phyloP scores from a whole-genome alignment of 495 filamentous ascomycete species.

The Penicillium lividum region DNA sequence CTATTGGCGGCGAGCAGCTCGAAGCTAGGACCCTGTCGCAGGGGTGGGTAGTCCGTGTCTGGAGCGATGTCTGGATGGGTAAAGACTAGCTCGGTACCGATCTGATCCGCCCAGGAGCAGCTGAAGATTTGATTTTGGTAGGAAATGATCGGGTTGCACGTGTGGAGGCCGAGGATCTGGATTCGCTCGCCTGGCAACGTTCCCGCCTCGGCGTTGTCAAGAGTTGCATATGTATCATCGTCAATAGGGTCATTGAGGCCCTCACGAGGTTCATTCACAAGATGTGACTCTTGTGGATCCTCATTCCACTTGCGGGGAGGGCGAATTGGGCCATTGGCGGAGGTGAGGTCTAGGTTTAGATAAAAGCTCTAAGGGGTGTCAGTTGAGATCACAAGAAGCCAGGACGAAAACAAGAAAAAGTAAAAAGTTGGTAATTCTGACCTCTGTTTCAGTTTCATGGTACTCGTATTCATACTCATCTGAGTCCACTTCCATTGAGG shows the following conservation, averaged over 20 bases:
- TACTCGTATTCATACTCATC: slow-evolving; percentile 68
- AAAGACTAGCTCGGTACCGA: slow-evolving; percentile 81
- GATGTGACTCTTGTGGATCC: slow-evolving; percentile 12
- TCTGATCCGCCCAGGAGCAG: slow-evolving; percentile 73
- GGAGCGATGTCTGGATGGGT: slow-evolving; percentile 44
- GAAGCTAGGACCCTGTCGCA: slow-evolving; percentile 47
- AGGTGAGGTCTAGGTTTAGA: slow-evolving; percentile 55
- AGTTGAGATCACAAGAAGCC: slow-evolving; percentile 3
- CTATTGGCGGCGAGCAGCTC: slow-evolving; percentile 63
- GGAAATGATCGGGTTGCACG: slow-evolving; percentile 66
- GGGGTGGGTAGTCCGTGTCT: slow-evolving; percentile 35
- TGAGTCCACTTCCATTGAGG: slow-evolving; percentile 20
- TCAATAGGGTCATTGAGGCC: slow-evolving; percentile 16
- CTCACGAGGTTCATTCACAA: slow-evolving; percentile 6
- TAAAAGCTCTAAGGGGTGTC: slow-evolving; percentile 48
- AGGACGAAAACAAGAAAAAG: neutral
- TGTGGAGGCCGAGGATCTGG: slow-evolving; percentile 81
- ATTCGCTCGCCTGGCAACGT: slow-evolving; percentile 47
- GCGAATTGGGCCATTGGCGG: slow-evolving; percentile 42
- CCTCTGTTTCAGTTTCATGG: slow-evolving; percentile 58
- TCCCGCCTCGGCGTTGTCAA: slow-evolving; percentile 29
- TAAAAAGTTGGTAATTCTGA: slow-evolving; percentile 15
- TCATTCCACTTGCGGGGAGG: slow-evolving; percentile 33
- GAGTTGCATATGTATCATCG: slow-evolving; percentile 17
- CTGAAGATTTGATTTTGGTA: slow-evolving; percentile 74